Conservation (phyloP, 257 asterid species). For the Paulownia fortunei region DNA sequence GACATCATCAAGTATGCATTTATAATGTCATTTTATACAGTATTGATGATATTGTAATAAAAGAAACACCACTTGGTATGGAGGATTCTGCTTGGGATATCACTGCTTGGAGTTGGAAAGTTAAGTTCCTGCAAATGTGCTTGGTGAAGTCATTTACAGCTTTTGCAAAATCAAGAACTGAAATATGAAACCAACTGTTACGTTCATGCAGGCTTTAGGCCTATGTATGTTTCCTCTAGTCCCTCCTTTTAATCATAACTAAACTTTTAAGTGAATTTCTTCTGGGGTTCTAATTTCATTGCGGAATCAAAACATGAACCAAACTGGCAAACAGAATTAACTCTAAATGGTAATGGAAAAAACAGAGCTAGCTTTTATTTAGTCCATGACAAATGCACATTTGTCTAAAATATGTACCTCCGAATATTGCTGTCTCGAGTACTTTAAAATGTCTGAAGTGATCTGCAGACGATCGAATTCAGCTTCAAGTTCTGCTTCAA, state of each 20-base stretch:
- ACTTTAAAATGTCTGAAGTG: neutral
- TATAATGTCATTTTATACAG: no score
- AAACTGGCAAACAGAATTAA: neutral
- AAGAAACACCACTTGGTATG: no score
- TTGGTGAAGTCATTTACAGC: no score
- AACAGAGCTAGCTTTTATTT: neutral
- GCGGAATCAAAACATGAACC: neutral
- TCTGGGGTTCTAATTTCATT: neutral
- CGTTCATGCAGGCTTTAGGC: neutral
- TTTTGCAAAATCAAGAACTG: neutral
- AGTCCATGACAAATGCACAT: neutral
- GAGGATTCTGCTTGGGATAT: no score
- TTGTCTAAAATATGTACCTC: conserved; percentile 50
- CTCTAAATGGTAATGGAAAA: no score
- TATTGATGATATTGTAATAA: no score
- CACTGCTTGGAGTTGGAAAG: no score
- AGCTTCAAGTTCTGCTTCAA: conserved; percentile 71
- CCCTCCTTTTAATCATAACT: neutral
- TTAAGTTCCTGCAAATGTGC: no score
- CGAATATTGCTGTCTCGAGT: conserved; percentile 32
- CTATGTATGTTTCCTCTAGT: neutral
- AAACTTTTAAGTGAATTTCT: no score
- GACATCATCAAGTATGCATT: no score
- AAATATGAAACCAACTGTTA: no score
- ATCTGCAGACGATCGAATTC: conserved; percentile 56